phyloP scores from a whole-genome alignment of 768 basidiomycete genomes.

The Rhizopogon sp. region DNA sequence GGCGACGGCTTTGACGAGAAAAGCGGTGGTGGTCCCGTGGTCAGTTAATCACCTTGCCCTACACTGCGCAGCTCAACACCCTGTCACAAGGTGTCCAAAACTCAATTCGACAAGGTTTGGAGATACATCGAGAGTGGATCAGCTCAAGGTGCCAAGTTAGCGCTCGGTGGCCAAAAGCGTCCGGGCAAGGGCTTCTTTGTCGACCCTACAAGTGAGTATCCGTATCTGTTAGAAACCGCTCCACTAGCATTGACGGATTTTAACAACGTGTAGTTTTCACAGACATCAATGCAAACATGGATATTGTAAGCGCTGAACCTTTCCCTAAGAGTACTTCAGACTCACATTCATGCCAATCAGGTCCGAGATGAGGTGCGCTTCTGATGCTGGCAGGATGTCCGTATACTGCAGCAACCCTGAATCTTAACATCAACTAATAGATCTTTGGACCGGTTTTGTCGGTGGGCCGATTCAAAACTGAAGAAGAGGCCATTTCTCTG shows the following conservation, averaged over 20 bases:
- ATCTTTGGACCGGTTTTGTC: conserved; percentile 94
- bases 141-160: conserved; percentile 71
- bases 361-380: conserved; percentile 26
- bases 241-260: conserved; percentile 3
- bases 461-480: conserved; percentile 78
- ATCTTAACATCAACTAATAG: conserved; percentile 30
- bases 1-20: conserved; percentile 78
- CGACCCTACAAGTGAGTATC: conserved; percentile 75
- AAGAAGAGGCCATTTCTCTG: conserved; percentile 77
- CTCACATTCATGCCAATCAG: conserved; percentile 23
- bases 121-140: conserved; percentile 85
- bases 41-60: conserved; percentile 30
- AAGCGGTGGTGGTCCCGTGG: conserved; percentile 79
- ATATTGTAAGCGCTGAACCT: conserved; percentile 52
- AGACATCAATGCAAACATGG: conserved; percentile 77
- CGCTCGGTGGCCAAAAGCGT: conserved; percentile 79
- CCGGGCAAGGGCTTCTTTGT: conserved; percentile 80
- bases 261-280: conserved; percentile 59
- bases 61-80: background rate
- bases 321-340: background rate
- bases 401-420: conserved; percentile 3
- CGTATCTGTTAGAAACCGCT: conserved; percentile 3
- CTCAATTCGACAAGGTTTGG: conserved; percentile 84
- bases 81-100: conserved; percentile 64
- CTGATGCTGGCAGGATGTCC: background rate